Conservation (phyloP, 202 grass and related monocot species). For the Zoysia matrella region DNA sequence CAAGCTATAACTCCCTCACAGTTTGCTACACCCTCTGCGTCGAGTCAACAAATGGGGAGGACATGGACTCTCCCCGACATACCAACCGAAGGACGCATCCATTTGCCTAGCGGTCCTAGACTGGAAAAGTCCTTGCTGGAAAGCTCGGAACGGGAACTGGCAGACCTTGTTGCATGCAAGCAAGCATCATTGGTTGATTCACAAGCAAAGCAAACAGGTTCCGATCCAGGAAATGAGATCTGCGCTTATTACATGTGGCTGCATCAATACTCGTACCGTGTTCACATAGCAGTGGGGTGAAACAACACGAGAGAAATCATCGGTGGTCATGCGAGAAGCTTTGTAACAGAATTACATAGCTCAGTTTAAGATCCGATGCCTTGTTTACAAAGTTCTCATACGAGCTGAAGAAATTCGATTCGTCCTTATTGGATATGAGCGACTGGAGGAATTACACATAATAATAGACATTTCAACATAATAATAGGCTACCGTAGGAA, state of each 20-base stretch:
- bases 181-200: not conserved
- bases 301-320: not conserved
- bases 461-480: constrained; percentile 65
- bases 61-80: constrained; percentile 1
- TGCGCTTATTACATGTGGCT: not conserved
- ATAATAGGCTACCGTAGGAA: constrained; percentile 47
- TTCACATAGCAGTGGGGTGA: not conserved
- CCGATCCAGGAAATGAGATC: not conserved
- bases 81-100: constrained; percentile 9
- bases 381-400: constrained; percentile 49
- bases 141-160: not conserved
- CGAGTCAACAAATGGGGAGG: no score
- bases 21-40: no score
- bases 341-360: constrained; percentile 23
- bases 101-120: not conserved
- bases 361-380: not conserved
- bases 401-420: constrained; percentile 44
- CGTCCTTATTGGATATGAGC: constrained; percentile 65
- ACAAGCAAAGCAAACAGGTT: not conserved
- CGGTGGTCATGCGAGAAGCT: not conserved
- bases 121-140: not conserved
- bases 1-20: no score
- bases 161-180: not conserved
- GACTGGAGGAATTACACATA: constrained; percentile 19
- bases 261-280: not conserved